Base-by-base conservation (phyloP, 768 basidiomycete genomes). In the Mycena sanguinolenta region DNA sequence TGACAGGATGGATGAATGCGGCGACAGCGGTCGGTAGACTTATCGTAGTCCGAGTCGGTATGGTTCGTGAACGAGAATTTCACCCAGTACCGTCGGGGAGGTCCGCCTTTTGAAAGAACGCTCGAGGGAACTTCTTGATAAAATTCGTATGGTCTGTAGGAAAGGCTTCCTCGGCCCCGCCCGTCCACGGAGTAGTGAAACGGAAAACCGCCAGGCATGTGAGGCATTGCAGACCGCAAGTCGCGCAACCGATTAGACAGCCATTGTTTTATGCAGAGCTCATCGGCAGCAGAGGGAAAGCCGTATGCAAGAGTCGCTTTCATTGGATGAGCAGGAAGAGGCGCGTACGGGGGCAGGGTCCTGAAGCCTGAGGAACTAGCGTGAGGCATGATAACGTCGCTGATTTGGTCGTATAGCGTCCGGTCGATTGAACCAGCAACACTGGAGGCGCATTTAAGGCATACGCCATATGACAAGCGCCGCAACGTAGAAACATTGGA, bases 141-240 rank as follows among this genome's bases (percentile, higher is more conserved):
- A 44, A 67, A 67, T 23, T 67, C 60, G 25, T 67, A 67, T 12
- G 66, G 60, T 10, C 62, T 53, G 53, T 67, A 67, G 17, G 66
- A 67, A 23, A 61, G 59, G n/a, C 32, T 38, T 27, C 66, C 60
- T 2, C 32, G 52, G 25, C 66, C 66, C 17, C 59, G 53, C 6
- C 66, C 66, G 53, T 62, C 60, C 30, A 67, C 53, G 3, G 27
- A 13, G 60, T 67, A 67, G 59, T 67, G 66, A 34, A 67, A 67
- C 9, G 59, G 66, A 39, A 67, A 67, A 23, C 66, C 66, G n/a
- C 66, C 66, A 17, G 66, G 66, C 66, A 67, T 61, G 46, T 62
- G 59, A 42, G 66, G 66, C 42, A 67, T 46, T 46, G 14, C 23
- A 32, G 34, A 55, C 16, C 39, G 39, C 6, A 53, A 32, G 66